Conservation (phyloP, 192 early-diverging fungal species). For the Chytriomyces sp. region DNA sequence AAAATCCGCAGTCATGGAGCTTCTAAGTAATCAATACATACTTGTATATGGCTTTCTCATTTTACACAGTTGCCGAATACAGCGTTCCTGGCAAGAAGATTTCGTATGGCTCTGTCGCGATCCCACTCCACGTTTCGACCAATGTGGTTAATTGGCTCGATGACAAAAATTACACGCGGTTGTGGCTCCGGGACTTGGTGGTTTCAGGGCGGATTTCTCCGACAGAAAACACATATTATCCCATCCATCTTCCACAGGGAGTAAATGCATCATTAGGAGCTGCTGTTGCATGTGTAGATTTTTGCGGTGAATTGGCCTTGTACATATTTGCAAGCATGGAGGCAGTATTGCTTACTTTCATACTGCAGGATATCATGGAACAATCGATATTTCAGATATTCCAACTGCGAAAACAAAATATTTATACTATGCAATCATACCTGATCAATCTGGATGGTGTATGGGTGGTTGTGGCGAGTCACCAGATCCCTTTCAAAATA, state of each 20-base stretch:
- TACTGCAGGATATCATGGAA: not conserved
- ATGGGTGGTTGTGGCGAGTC: constrained; percentile 19
- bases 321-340: not conserved
- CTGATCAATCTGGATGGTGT: constrained; percentile 7
- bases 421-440: constrained; percentile 3
- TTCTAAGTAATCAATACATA: not conserved
- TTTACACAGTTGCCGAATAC: not conserved
- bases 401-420: not conserved
- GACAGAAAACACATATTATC: not conserved
- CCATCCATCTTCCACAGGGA: not conserved
- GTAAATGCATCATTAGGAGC: not conserved
- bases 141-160: not conserved
- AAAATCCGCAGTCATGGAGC: not conserved
- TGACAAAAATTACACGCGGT: not conserved
- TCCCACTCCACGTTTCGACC: not conserved
- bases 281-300: not conserved
- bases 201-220: not conserved
- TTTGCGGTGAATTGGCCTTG: not conserved
- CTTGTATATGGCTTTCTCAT: not conserved
- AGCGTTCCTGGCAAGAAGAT: not conserved
- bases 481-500: constrained; percentile 1
- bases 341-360: not conserved
- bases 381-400: not conserved
- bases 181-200: not conserved
- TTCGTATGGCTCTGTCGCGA: not conserved